Percentiles rank a stretch among this genome's conserved stretches.
Conservation (phyloP, 345 rosid genomes). For the Citrus hindsii region DNA sequence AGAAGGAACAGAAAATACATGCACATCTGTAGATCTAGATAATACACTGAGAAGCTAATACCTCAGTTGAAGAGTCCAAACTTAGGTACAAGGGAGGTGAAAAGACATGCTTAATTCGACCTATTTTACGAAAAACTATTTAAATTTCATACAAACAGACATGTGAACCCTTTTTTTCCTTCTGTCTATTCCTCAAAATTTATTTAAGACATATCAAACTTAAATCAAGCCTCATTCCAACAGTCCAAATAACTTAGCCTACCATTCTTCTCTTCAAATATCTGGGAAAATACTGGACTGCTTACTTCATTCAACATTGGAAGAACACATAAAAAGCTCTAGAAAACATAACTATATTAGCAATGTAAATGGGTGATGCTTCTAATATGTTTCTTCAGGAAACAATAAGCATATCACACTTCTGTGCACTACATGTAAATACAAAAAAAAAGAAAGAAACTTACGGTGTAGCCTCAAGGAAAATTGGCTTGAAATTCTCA, state of each 20-base stretch:
- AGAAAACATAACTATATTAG: not conserved
- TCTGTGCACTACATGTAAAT: not conserved
- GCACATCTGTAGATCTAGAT: not conserved
- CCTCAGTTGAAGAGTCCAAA: not conserved
- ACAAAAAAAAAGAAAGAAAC: not conserved
- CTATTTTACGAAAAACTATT: not conserved
- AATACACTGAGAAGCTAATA: not conserved
- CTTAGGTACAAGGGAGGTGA: not conserved
- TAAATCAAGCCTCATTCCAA: not conserved
- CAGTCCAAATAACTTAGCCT: slow-evolving; percentile 1
- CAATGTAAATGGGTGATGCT: not conserved
- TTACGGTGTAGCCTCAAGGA: not conserved
- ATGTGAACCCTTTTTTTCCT: not conserved
- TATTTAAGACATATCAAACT: not conserved
- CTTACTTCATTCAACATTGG: not conserved
- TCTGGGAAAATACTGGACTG: not conserved
- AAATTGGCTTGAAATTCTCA: not conserved
- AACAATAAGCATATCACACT: not conserved
- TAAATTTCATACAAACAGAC: not conserved
- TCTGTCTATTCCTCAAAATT: not conserved
- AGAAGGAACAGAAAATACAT: not conserved
- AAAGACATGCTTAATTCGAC: not conserved
- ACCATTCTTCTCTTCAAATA: not conserved
- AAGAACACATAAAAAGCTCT: not conserved
- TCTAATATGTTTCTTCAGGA: not conserved